phyloP scores from a whole-genome alignment of 2,329 filamentous ascomycete species.

The Coniochaeta prunicola region DNA sequence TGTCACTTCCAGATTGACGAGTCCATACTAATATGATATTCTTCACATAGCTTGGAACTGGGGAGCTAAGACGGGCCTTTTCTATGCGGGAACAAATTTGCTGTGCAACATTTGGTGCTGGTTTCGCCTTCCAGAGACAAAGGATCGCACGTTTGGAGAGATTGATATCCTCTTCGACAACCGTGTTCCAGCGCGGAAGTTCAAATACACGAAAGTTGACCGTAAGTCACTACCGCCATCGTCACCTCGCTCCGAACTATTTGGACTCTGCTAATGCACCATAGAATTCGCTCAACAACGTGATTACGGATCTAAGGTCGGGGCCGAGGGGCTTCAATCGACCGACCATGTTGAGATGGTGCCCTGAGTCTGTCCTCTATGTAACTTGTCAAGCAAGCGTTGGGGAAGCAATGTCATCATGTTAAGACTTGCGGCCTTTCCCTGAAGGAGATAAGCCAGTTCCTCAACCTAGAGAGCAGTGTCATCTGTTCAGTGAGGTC shows the following conservation, averaged over 20 bases:
- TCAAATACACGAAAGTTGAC: slow-evolving; percentile 19
- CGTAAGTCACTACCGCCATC: slow-evolving; percentile 3
- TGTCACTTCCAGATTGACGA: too few relatives aligned
- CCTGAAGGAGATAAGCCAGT: too few relatives aligned
- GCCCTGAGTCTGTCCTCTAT: not conserved
- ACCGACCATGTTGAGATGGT: not conserved
- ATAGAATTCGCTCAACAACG: slow-evolving; percentile 4
- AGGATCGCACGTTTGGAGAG: slow-evolving; percentile 10
- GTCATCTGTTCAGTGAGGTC: too few relatives aligned
- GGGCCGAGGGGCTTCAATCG: not conserved
- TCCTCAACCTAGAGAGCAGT: too few relatives aligned
- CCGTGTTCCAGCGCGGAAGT: slow-evolving; percentile 14
- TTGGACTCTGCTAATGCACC: not conserved
- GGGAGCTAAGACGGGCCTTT: slow-evolving; percentile 21
- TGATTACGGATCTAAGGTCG: not conserved
- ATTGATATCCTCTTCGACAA: slow-evolving; percentile 19
- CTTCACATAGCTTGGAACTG: slow-evolving; percentile 17
- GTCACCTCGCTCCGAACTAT: not conserved
- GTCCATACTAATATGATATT: not conserved
- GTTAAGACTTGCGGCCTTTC: too few relatives aligned
- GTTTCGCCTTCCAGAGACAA: slow-evolving; percentile 23
- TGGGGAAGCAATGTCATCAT: too few relatives aligned
- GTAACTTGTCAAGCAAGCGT: not conserved
- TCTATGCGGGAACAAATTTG: slow-evolving; percentile 20
- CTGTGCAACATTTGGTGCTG: slow-evolving; percentile 21